Conservation (phyloP, 2,329 filamentous ascomycete genomes). For the Curvularia lunata region DNA sequence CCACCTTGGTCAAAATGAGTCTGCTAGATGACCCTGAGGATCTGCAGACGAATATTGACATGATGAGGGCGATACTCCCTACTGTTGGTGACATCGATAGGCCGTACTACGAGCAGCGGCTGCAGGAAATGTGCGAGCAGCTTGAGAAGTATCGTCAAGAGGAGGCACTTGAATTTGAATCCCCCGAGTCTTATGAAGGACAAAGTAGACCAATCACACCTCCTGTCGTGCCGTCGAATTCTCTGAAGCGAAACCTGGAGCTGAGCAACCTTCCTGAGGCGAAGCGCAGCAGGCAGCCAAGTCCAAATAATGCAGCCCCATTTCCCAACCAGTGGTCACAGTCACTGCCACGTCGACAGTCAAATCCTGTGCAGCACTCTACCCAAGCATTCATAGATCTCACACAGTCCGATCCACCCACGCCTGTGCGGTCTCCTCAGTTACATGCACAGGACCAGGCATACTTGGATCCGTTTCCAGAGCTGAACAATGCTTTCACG, state of each 20-base stretch:
- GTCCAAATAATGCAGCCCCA: slow-evolving; percentile 31
- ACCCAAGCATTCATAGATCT: slow-evolving; percentile 21
- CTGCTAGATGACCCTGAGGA: neutral
- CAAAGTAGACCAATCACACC: slow-evolving; percentile 5
- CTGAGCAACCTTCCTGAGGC: slow-evolving; percentile 27
- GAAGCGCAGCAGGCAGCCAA: slow-evolving; percentile 36
- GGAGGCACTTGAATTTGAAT: neutral
- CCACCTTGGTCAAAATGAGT: slow-evolving; percentile 3
- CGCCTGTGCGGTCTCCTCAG: slow-evolving; percentile 6
- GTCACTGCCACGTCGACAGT: slow-evolving; percentile 10
- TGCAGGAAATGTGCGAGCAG: slow-evolving; percentile 5
- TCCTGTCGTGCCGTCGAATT: slow-evolving; percentile 10
- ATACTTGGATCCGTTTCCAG: slow-evolving; percentile 14
- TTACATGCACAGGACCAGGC: neutral
- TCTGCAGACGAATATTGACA: slow-evolving; percentile 9
- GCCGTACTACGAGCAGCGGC: slow-evolving; percentile 9
- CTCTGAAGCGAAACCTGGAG: slow-evolving; percentile 36
- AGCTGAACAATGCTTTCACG: slow-evolving; percentile 10
- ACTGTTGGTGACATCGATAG: slow-evolving; percentile 1
- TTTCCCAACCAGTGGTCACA: slow-evolving; percentile 19
- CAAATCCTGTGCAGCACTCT: neutral
- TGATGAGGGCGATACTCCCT: slow-evolving; percentile 9
- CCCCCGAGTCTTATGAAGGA: neutral
- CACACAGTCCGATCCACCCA: slow-evolving; percentile 32
- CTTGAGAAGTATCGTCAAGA: neutral